Conservation (phyloP, 495 filamentous ascomycete genomes). For the Trypethelium eluteriae region DNA sequence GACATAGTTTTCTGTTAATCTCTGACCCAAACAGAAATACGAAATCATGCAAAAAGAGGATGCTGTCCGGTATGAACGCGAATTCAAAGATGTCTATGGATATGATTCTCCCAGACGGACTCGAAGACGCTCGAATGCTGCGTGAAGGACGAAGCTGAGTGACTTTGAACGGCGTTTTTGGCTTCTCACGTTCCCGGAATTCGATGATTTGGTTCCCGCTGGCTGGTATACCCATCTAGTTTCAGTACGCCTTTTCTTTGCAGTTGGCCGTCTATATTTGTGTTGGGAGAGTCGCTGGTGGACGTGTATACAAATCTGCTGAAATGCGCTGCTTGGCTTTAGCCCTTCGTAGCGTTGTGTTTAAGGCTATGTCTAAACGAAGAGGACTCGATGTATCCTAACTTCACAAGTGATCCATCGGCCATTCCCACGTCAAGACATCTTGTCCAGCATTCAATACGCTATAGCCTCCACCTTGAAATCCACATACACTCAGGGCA, state of each 20-base stretch:
- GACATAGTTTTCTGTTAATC: neutral
- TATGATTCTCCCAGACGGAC: neutral
- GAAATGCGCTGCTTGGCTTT: neutral
- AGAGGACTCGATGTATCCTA: neutral
- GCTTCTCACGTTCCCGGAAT: neutral
- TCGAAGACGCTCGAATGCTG: neutral
- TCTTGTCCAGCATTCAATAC: conserved; percentile 15
- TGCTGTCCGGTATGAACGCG: conserved; percentile 14
- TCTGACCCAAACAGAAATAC: conserved; percentile 20
- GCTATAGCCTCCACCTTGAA: conserved; percentile 26
- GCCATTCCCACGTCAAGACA: conserved; percentile 24
- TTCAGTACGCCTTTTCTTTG: neutral
- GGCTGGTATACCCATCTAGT: conserved; percentile 4
- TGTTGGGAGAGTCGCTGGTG: neutral
- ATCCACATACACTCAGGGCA: conserved; percentile 27
- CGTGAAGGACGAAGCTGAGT: neutral
- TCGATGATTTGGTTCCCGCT: neutral
- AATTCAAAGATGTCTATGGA: conserved; percentile 22
- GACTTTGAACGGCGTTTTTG: neutral
- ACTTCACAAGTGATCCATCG: neutral
- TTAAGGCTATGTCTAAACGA: neutral
- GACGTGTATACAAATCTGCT: neutral
- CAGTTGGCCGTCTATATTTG: neutral
- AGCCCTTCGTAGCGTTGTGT: neutral
- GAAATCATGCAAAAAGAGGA: conserved; percentile 13